Percentiles rank a stretch among this genome's conserved stretches.
phyloP scores from a whole-genome alignment of 1,284 basidiomycete genomes.

The Tetrapyrgos nigripes region DNA sequence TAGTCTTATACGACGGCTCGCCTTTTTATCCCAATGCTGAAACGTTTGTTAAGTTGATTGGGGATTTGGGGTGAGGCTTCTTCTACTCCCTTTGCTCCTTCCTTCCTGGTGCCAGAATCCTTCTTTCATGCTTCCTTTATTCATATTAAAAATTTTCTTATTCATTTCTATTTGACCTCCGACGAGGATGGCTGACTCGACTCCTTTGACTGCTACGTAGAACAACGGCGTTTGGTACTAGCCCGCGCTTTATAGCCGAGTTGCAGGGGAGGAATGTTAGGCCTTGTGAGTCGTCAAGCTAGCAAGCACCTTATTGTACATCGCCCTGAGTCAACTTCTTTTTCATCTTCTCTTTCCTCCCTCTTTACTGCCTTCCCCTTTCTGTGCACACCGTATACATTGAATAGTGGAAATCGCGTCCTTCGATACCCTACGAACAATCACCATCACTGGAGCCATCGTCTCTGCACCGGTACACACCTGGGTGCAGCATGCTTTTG shows the following conservation, averaged over 20 bases:
- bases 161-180: background rate
- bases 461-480: conserved; percentile 72
- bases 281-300: conserved; percentile 53
- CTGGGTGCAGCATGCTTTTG: conserved; percentile 77
- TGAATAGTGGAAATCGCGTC: conserved; percentile 48
- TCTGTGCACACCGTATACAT: background rate
- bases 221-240: conserved; percentile 65
- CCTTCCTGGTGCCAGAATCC: too few species aligned
- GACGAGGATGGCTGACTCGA: background rate
- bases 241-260: conserved; percentile 70
- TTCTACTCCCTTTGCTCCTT: background rate
- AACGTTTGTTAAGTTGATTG: conserved; percentile 63
- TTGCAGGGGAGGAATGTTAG: conserved; percentile 58
- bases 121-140: too few species aligned
- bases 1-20: conserved; percentile 73
- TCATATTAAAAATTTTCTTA: background rate
- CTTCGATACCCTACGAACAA: conserved; percentile 61
- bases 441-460: conserved; percentile 81
- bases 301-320: conserved; percentile 6
- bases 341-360: background rate
- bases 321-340: conserved; percentile 1
- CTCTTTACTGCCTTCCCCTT: background rate
- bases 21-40: conserved; percentile 66
- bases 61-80: conserved; percentile 56
- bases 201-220: background rate